These are phyloP conservation scores for Paramecium pentaurelia DNA, from an alignment of 73 alveolate species.

Conservation along the genomic window DNA sequence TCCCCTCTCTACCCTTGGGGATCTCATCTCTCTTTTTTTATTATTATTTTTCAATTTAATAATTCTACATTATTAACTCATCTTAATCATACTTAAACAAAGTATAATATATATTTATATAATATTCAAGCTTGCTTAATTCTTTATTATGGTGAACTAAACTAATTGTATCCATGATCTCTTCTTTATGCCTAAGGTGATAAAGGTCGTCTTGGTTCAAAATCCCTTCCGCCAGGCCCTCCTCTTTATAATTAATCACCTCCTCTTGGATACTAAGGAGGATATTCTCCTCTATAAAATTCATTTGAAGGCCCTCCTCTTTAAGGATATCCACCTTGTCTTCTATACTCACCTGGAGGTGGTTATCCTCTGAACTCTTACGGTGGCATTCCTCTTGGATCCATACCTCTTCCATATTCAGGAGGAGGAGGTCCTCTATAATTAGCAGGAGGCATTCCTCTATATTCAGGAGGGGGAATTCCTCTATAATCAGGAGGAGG, in stretches of 20 bases:
- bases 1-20: not conserved
- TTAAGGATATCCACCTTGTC: not conserved
- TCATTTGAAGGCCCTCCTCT: not conserved
- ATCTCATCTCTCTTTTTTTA: not conserved
- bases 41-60: not conserved
- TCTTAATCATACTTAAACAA: not conserved
- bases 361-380: not conserved
- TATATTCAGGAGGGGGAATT: not conserved
- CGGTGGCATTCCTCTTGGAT: slow-evolving; percentile 1
- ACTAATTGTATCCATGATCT: not conserved
- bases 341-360: not conserved
- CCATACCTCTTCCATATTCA: not conserved
- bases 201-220: slow-evolving; percentile 7
- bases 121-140: not conserved
- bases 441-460: not conserved
- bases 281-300: not conserved
- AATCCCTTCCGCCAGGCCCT: slow-evolving; percentile 21
- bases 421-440: not conserved
- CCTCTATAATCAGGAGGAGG: not conserved
- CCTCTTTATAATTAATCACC: not conserved
- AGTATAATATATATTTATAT: not conserved
- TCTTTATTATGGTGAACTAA: slow-evolving; percentile 14
- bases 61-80: not conserved
- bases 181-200: not conserved
- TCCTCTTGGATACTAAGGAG: not conserved